Base-by-base conservation (phyloP, 306 rosid species). In the Cyamopsis tetragonoloba region DNA sequence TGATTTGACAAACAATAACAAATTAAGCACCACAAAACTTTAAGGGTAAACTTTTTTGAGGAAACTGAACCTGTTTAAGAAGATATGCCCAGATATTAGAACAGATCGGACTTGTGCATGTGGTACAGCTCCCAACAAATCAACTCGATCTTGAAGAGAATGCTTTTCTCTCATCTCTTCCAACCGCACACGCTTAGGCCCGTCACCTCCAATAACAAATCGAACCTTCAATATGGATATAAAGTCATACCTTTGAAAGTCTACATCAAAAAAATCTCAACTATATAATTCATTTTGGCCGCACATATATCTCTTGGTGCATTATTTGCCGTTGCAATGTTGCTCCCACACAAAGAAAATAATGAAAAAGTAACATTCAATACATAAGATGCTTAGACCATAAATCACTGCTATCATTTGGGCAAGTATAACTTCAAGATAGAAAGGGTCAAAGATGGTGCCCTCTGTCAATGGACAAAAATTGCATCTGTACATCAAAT, bases 141-240 rank as follows among this genome's bases (percentile, higher is more conserved):
- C 88, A 53, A 90, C 95, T 55, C 84, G 88, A 74, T 90, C 95
- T 71, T 87, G 91, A 69, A 90, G 96, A 62, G 84, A 84, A 74
- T 87, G 95, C 43, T 81, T 87, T 77, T 90, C 96, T 77, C 95
- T 85, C 96, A 90, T 87, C 80, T 90, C 91, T 82, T 90, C 96
- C 79, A 90, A 75, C 44, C 88, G 78, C 75, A 90, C 91, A 19
- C 91, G 89, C 79, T 90, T 90, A 43, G 96, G 88, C 70, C 95
- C 95, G 78, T 89, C 96, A 63, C 96, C 96, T 67, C 96, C 96
- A 62, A 90, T 58, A 78, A 90, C 78, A 79, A 90, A 90, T 39
- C 89, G 88, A 59, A 90, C 95, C 96, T 89, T 72, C 48, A 64
- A 68, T n/a, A 67, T 30, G 71, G 49, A 75, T 14, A 80, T 66